phyloP scores from a whole-genome alignment of 192 early-diverging fungal genomes.

The Funneliformis geosporum region DNA sequence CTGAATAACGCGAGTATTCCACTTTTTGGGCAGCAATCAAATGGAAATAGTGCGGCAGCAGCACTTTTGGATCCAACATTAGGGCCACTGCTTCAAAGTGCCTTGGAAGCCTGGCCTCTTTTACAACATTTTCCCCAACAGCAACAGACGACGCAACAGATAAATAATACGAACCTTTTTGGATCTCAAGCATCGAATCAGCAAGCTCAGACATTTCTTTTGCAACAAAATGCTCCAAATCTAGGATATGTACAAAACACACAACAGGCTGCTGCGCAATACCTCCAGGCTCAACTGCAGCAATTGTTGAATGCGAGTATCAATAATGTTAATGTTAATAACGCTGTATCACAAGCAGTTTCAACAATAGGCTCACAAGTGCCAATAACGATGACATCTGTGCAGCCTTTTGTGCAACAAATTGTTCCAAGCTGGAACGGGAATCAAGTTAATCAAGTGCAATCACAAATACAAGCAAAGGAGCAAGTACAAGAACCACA shows the following conservation, averaged over 20 bases:
- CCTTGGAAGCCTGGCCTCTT: neutral
- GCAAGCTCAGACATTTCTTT: neutral
- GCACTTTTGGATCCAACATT: neutral
- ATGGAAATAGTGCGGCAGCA: neutral
- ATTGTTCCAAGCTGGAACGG: neutral
- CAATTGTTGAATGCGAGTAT: neutral
- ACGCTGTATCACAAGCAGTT: neutral
- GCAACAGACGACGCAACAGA: neutral
- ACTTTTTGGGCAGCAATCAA: neutral
- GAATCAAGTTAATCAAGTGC: neutral
- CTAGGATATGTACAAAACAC: neutral
- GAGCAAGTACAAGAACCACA: neutral
- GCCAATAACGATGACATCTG: neutral
- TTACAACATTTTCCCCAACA: neutral
- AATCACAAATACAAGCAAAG: no score
- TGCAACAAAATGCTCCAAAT: neutral
- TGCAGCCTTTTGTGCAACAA: neutral
- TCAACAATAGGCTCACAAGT: neutral
- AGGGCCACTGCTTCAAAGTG: neutral
- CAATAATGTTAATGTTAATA: neutral
- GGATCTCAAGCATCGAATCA: neutral
- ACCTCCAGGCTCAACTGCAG: neutral
- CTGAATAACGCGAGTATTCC: neutral
- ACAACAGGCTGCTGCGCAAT: neutral
- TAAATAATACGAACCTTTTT: neutral